Percentiles rank a stretch among this genome's conserved stretches.
phyloP scores from a whole-genome alignment of 208 protist species.

The Leishmania tropica region DNA sequence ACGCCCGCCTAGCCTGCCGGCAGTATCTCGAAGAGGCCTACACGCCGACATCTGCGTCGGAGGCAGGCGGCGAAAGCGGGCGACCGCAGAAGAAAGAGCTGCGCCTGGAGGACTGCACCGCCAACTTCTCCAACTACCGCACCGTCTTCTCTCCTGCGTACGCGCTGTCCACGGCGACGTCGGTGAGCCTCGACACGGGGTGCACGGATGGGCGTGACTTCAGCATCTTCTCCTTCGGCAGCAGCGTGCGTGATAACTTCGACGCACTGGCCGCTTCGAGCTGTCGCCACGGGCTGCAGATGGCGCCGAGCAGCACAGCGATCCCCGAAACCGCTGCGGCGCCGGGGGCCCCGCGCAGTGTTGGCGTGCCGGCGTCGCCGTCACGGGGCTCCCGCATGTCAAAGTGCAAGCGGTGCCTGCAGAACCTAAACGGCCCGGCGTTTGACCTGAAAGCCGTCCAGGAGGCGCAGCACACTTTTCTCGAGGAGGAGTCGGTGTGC shows the following conservation, averaged over 20 bases:
- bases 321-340: neutral
- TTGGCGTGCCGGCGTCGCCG: neutral
- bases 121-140: neutral
- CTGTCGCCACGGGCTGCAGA: neutral
- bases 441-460: conserved; percentile 66
- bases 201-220: conserved; percentile 28
- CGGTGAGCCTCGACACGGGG: conserved; percentile 19
- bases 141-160: conserved; percentile 7
- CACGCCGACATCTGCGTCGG: conserved; percentile 1
- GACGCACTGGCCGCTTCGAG: neutral
- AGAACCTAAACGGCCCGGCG: conserved; percentile 44
- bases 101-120: conserved; percentile 16
- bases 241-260: conserved; percentile 24
- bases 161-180: conserved; percentile 14
- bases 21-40: conserved; percentile 23
- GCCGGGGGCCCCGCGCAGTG: neutral
- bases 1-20: conserved; percentile 27
- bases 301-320: neutral
- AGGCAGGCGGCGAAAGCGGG: conserved; percentile 12
- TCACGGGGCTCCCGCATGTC: conserved; percentile 32
- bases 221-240: conserved; percentile 34
- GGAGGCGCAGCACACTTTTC: conserved; percentile 24
- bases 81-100: conserved; percentile 26
- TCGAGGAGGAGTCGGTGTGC: conserved; percentile 43
- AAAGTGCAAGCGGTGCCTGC: conserved; percentile 41